Evolutionary conservation across 805 yeast species (phyloP).

Genomic region (Candida tibetensis): DNA sequence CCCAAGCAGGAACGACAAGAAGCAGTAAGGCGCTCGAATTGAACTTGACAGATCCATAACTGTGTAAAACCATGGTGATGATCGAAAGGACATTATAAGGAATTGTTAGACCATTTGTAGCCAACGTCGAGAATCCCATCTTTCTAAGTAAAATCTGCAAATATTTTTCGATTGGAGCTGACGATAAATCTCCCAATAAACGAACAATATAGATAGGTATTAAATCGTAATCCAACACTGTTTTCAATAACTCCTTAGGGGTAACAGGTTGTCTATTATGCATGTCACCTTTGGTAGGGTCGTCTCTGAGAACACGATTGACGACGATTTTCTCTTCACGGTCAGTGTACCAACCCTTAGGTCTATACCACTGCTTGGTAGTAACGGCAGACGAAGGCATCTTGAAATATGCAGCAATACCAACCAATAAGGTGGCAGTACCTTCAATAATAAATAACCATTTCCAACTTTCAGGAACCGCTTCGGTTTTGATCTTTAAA

Average conservation of each 20-base stretch:
- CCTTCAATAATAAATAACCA: conserved; percentile 27
- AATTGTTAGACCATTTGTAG: conserved; percentile 51
- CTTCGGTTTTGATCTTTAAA: conserved; percentile 14
- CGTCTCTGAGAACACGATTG: conserved; percentile 28
- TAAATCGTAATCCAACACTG: conserved; percentile 25
- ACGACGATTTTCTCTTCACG: conserved; percentile 29
- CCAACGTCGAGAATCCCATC: conserved; percentile 52
- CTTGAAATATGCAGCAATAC: conserved; percentile 18
- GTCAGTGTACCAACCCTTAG: conserved; percentile 27
- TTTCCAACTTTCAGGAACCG: conserved; percentile 21
- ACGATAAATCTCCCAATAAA: conserved; percentile 18
- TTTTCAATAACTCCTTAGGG: conserved; percentile 16
- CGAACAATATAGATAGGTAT: conserved; percentile 27
- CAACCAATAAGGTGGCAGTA: conserved; percentile 17
- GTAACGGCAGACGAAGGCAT: conserved; percentile 56
- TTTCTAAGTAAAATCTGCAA: conserved; percentile 12
- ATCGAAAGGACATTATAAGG: conserved; percentile 39
- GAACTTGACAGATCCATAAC: conserved; percentile 23
- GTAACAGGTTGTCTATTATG: conserved; percentile 26
- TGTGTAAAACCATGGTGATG: conserved; percentile 17
- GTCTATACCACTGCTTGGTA: conserved; percentile 18
- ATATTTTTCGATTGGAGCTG: conserved; percentile 14
- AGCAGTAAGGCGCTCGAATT: conserved; percentile 18
- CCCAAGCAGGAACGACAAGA: conserved; percentile 15
- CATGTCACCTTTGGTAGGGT: conserved; percentile 32